Conservation (phyloP, 139 green algal genomes). For the Auxenochlorella pyrenoidosa region DNA sequence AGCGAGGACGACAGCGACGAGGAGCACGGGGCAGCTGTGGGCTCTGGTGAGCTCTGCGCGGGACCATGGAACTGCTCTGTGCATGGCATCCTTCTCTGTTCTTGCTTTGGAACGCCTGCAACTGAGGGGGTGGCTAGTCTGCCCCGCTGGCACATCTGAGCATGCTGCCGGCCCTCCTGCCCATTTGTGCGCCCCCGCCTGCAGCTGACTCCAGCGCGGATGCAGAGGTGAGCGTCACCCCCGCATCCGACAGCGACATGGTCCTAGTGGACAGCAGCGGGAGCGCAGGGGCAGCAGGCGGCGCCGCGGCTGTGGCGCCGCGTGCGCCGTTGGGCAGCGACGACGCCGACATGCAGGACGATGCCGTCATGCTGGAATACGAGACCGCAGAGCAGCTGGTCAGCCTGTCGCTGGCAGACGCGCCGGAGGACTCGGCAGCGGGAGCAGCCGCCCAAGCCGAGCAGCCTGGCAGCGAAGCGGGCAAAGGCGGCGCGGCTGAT, state of each 20-base stretch:
- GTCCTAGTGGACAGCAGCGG: not conserved
- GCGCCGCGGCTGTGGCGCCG: not conserved
- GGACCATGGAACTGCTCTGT: not conserved
- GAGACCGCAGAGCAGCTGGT: constrained; percentile 42
- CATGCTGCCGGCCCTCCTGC: too few relatives aligned
- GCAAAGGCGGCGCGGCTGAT: not conserved
- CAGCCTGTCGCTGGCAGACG: not conserved
- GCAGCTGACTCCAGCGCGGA: constrained; percentile 18
- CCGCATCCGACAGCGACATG: constrained; percentile 10
- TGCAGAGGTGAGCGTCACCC: constrained; percentile 30
- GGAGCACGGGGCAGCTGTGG: not conserved
- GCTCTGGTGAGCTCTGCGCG: not conserved
- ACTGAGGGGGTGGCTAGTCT: too few relatives aligned
- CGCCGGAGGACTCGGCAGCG: too few relatives aligned
- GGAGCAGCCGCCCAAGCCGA: too few relatives aligned
- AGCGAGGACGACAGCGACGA: constrained; percentile 17
- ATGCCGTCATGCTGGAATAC: constrained; percentile 48
- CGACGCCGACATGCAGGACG: constrained; percentile 41
- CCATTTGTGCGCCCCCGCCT: not conserved
- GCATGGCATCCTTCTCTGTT: too few relatives aligned
- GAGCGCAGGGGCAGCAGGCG: not conserved
- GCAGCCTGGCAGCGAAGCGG: not conserved
- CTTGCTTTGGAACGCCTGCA: too few relatives aligned
- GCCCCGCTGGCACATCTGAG: too few relatives aligned
- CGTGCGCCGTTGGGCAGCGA: constrained; percentile 25